These are phyloP conservation scores for Phaseolus lunatus DNA, from an alignment of 306 rosid genomes.

Conservation along the genomic window DNA sequence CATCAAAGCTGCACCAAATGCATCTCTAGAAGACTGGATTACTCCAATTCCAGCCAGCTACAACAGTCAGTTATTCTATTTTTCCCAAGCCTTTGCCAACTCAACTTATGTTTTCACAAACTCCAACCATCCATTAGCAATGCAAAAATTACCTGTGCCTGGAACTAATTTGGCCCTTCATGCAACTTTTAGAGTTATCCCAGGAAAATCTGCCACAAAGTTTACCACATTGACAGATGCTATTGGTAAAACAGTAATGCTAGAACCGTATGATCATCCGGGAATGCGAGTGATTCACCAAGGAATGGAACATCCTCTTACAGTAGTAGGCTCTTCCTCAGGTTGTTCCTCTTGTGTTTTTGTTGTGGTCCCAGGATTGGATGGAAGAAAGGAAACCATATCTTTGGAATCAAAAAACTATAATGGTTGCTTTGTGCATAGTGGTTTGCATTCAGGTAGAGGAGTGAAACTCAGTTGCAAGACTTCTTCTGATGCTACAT, in stretches of 20 bases:
- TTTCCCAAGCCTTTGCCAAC: slow-evolving; percentile 51
- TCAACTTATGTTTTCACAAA: slow-evolving; percentile 53
- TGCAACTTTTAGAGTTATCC: slow-evolving; percentile 76
- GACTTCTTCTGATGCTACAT: slow-evolving; percentile 38
- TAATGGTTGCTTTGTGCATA: slow-evolving; percentile 65
- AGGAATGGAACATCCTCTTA: slow-evolving; percentile 57
- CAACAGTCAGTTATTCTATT: slow-evolving; percentile 57
- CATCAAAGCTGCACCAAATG: slow-evolving; percentile 48
- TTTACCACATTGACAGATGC: slow-evolving; percentile 14
- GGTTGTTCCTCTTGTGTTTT: slow-evolving; percentile 49
- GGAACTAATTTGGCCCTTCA: slow-evolving; percentile 58
- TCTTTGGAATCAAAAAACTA: slow-evolving; percentile 69
- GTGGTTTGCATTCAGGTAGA: slow-evolving; percentile 41
- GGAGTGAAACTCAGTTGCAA: slow-evolving; percentile 68
- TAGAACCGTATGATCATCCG: slow-evolving; percentile 79
- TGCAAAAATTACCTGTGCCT: slow-evolving; percentile 55
- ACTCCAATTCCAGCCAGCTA: slow-evolving; percentile 62
- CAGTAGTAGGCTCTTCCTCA: slow-evolving; percentile 50
- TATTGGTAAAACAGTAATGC: slow-evolving; percentile 54
- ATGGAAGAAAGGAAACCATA: slow-evolving; percentile 57
- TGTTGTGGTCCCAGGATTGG: slow-evolving; percentile 65
- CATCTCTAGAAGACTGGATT: slow-evolving; percentile 55
- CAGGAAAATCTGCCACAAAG: slow-evolving; percentile 39
- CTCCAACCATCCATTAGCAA: slow-evolving; percentile 52
- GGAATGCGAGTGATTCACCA: slow-evolving; percentile 67